A percentile compares a stretch with the other conserved stretches of the same genome.
These are phyloP conservation scores for Cercospora janseana DNA, from an alignment of 2,329 filamentous ascomycete genomes.

Conservation along the genomic window DNA sequence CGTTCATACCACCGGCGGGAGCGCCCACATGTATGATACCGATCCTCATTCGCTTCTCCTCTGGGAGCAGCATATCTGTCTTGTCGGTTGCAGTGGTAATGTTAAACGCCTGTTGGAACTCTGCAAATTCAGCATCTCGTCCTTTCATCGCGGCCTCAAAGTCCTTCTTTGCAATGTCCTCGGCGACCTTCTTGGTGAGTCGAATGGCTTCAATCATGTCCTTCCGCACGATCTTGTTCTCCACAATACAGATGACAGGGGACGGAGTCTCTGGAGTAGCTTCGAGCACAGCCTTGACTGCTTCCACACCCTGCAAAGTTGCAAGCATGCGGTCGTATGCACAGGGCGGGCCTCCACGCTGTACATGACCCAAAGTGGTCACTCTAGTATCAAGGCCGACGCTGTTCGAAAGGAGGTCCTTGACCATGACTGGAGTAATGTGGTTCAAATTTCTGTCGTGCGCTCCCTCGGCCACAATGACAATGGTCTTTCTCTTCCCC, in stretches of 20 bases:
- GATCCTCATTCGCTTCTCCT: slow-evolving; percentile 82
- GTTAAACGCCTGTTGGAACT: slow-evolving; percentile 86
- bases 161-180: slow-evolving; percentile 78
- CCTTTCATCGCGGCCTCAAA: slow-evolving; percentile 85
- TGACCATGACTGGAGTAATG: slow-evolving; percentile 78
- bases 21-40: slow-evolving; percentile 97
- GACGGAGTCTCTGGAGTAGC: slow-evolving; percentile 85
- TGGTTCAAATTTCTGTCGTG: slow-evolving; percentile 80
- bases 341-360: slow-evolving; percentile 86
- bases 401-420: slow-evolving; percentile 77
- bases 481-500: slow-evolving; percentile 96
- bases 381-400: slow-evolving; percentile 87
- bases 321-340: slow-evolving; percentile 92
- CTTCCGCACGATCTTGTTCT: slow-evolving; percentile 95
- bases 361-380: slow-evolving; percentile 94
- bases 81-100: slow-evolving; percentile 84
- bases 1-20: slow-evolving; percentile 97
- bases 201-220: slow-evolving; percentile 84
- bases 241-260: slow-evolving; percentile 91
- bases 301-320: slow-evolving; percentile 90
- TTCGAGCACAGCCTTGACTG: slow-evolving; percentile 86
- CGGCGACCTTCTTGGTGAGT: slow-evolving; percentile 79
- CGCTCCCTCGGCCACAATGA: slow-evolving; percentile 95
- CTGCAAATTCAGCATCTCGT: slow-evolving; percentile 88
- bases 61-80: slow-evolving; percentile 64